phyloP scores from a whole-genome alignment of 2,329 filamentous ascomycete species.

The Leptographium lundbergii region DNA sequence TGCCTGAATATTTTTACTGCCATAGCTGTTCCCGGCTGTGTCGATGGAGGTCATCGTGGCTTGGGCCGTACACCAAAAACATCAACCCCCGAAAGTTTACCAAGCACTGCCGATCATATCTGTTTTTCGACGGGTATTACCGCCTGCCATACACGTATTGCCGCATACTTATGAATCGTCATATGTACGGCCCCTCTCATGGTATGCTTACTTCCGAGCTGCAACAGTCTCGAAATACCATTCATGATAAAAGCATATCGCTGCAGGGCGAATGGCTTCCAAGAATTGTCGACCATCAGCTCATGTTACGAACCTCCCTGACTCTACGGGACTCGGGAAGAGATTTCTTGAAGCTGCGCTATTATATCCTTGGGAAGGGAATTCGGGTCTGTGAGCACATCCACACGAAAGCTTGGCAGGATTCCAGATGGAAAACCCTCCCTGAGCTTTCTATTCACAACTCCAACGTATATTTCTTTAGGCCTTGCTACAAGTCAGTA shows the following conservation, averaged over 20 bases:
- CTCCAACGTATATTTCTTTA: neutral
- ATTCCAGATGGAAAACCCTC: neutral
- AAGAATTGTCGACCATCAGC: neutral
- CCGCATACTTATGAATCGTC: neutral
- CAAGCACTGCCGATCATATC: neutral
- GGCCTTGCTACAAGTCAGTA: neutral
- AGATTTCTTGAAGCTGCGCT: neutral
- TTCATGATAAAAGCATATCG: too few species aligned
- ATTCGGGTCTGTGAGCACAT: neutral
- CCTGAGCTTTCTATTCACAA: neutral
- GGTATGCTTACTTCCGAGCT: neutral
- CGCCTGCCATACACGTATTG: neutral
- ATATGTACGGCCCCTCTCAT: neutral
- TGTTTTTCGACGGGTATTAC: neutral
- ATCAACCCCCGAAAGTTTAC: neutral
- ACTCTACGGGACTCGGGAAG: neutral
- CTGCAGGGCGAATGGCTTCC: neutral
- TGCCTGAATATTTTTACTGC: neutral
- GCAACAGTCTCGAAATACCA: neutral
- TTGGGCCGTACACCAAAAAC: neutral
- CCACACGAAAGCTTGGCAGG: neutral
- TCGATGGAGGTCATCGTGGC: neutral
- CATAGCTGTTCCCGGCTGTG: neutral
- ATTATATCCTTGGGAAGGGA: neutral
- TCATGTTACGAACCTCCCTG: neutral